These are phyloP conservation scores for Cichorium intybus DNA, from an alignment of 140 eudicot species.

Conservation along the genomic window DNA sequence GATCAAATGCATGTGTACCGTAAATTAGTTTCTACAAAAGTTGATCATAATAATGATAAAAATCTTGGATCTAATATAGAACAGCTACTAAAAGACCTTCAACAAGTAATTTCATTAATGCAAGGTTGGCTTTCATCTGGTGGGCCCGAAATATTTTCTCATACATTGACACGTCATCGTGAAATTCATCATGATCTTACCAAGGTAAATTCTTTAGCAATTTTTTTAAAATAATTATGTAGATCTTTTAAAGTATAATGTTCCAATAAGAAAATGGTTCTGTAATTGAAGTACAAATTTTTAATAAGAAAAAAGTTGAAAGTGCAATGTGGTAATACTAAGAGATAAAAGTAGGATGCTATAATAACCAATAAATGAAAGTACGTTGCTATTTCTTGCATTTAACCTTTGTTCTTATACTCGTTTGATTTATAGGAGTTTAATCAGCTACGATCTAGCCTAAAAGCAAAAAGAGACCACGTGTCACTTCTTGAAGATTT, in stretches of 20 bases:
- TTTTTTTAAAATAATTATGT: background rate
- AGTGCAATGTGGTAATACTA: no score
- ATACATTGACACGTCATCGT: conserved; percentile 94
- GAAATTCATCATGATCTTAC: conserved; percentile 96
- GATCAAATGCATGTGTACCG: conserved; percentile 95
- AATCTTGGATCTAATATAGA: conserved; percentile 80
- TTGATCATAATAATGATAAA: conserved; percentile 51
- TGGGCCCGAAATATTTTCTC: conserved; percentile 93
- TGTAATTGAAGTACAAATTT: no score
- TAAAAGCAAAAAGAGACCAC: conserved; percentile 92
- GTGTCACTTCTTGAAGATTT: conserved; percentile 96
- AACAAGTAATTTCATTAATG: conserved; percentile 82
- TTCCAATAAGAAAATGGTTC: no score
- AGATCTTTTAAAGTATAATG: no score
- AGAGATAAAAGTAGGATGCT: no score
- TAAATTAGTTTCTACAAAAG: conserved; percentile 64
- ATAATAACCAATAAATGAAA: no score
- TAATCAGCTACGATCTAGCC: conserved; percentile 81
- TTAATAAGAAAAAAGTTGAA: no score
- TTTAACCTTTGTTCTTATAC: background rate
- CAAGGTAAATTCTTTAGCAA: conserved; percentile 52
- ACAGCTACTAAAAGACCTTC: conserved; percentile 70
- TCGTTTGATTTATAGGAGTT: conserved; percentile 61
- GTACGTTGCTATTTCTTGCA: no score
- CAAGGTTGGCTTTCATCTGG: conserved; percentile 96